phyloP scores from a whole-genome alignment of 208 protist species.

The Trichomonas tenax region DNA sequence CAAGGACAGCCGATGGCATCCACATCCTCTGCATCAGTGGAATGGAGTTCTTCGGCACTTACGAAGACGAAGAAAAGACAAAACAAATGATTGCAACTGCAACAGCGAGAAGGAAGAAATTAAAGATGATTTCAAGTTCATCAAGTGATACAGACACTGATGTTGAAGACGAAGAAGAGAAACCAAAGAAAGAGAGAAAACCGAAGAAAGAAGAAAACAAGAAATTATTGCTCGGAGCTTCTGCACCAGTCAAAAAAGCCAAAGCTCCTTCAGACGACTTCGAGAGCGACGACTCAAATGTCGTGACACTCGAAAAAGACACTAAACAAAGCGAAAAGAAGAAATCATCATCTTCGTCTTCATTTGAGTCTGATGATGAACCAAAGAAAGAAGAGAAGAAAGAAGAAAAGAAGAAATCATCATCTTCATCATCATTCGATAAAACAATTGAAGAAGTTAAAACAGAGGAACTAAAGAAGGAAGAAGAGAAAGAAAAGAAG shows the following conservation, averaged over 20 bases:
- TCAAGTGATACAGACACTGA: neutral
- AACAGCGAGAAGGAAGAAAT: neutral
- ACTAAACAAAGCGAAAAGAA: neutral
- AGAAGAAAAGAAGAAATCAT: neutral
- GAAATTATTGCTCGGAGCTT: neutral
- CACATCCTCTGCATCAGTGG: neutral
- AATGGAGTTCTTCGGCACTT: neutral
- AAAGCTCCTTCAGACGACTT: neutral
- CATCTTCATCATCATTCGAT: neutral
- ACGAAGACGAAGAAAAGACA: neutral
- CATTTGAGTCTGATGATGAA: neutral
- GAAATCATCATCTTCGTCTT: neutral
- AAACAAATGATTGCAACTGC: neutral
- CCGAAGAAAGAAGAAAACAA: neutral
- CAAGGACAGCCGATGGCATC: neutral
- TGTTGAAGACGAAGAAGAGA: neutral
- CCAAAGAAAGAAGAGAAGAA: neutral
- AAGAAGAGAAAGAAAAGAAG: neutral
- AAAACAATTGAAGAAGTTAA: neutral
- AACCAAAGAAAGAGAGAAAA: neutral
- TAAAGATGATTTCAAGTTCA: neutral
- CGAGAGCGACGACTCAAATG: neutral
- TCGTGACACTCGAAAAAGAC: neutral
- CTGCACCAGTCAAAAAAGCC: neutral
- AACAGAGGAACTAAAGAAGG: neutral